Conservation (phyloP, 495 filamentous ascomycete species). For the Lepraria neglecta region DNA sequence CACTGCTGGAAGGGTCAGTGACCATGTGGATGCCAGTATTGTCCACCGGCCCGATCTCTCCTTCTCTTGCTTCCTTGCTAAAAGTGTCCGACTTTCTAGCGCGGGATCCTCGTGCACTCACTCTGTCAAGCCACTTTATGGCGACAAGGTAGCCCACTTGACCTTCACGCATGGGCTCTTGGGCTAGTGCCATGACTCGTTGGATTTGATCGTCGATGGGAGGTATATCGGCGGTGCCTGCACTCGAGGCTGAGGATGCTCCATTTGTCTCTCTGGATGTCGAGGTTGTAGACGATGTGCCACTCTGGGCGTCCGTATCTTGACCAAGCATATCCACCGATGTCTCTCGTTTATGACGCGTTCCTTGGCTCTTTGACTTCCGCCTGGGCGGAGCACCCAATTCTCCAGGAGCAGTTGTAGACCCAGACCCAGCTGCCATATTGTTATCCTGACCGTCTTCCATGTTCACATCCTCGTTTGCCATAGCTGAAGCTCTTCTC, state of each 20-base stretch:
- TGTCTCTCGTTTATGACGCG: slow-evolving; percentile 24
- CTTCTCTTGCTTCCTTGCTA: slow-evolving; percentile 55
- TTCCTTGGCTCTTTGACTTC: slow-evolving; percentile 18
- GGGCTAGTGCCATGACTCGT: slow-evolving; percentile 53
- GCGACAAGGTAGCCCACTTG: slow-evolving; percentile 76
- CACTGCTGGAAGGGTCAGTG: slow-evolving; percentile 35
- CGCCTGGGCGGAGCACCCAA: background rate
- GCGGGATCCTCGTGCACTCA: slow-evolving; percentile 60
- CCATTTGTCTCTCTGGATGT: slow-evolving; percentile 19
- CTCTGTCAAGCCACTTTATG: slow-evolving; percentile 66
- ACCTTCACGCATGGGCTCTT: slow-evolving; percentile 53
- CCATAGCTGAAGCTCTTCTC: slow-evolving; percentile 30
- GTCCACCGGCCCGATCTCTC: slow-evolving; percentile 74
- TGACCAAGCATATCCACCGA: slow-evolving; percentile 34
- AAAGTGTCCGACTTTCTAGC: slow-evolving; percentile 43
- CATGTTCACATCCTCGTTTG: slow-evolving; percentile 25
- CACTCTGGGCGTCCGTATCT: slow-evolving; percentile 20
- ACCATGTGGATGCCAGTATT: slow-evolving; percentile 61
- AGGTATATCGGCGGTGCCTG: slow-evolving; percentile 35
- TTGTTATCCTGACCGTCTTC: slow-evolving; percentile 16
- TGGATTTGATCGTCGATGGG: slow-evolving; percentile 73
- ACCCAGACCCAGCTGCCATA: slow-evolving; percentile 4
- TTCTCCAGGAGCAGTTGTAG: background rate
- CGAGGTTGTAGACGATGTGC: slow-evolving; percentile 21
- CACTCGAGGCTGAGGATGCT: slow-evolving; percentile 21